These are phyloP conservation scores for Fusarium verticillioides DNA, from an alignment of 2,329 filamentous ascomycete genomes.

Conservation along the genomic window DNA sequence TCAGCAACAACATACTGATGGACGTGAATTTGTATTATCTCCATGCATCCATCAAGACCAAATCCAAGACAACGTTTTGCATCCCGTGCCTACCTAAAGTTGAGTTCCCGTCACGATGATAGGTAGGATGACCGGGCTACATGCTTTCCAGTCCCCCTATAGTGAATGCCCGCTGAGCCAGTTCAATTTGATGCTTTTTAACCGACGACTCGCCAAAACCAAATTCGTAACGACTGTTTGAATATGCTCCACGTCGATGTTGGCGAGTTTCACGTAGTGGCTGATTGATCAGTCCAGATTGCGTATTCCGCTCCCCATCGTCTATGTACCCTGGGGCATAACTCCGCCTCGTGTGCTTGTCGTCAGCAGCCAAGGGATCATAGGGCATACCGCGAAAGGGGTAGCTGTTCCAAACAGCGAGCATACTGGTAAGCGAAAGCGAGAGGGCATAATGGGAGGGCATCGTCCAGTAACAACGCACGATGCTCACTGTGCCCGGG, in stretches of 20 bases:
- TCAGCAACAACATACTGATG: constrained; percentile 1
- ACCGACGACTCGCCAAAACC: neutral
- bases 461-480: constrained; percentile 17
- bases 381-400: constrained; percentile 9
- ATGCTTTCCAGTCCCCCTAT: neutral
- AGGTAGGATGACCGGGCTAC: constrained; percentile 25
- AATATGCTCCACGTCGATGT: constrained; percentile 7
- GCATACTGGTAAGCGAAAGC: constrained; percentile 7
- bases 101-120: constrained; percentile 36
- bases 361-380: constrained; percentile 13
- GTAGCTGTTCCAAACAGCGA: constrained; percentile 2
- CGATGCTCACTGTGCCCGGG: neutral
- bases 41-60: constrained; percentile 17
- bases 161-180: neutral
- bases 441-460: constrained; percentile 1
- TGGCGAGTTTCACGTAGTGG: constrained; percentile 9
- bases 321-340: neutral
- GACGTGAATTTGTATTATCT: constrained; percentile 6
- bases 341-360: constrained; percentile 33
- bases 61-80: constrained; percentile 31
- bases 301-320: constrained; percentile 20
- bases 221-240: constrained; percentile 10
- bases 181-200: neutral
- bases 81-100: constrained; percentile 29
- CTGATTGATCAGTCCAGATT: constrained; percentile 29